phyloP scores from a whole-genome alignment of 163 green algal genomes.

The Prototheca wickerhamii region DNA sequence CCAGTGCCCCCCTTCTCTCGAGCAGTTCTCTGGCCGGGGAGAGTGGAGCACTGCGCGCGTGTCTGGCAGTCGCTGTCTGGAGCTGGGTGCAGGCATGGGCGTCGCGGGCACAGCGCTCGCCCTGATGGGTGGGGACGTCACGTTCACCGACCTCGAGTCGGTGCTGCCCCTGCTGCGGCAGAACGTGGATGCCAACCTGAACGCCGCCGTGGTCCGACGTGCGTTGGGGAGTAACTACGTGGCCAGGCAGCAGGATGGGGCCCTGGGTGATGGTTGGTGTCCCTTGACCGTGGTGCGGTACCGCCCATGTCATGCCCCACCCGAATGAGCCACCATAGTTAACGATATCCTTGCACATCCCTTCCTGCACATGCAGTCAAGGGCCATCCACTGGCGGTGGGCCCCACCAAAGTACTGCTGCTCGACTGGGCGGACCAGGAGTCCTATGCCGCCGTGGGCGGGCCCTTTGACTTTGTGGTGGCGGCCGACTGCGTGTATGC shows the following conservation, averaged over 20 bases:
- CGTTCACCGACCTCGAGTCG: conserved; percentile 30
- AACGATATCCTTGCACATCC: too few species aligned
- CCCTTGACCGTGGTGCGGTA: too few species aligned
- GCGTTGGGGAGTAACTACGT: neutral
- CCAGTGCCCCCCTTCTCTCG: too few species aligned
- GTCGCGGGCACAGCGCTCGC: conserved; percentile 61
- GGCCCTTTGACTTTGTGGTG: conserved; percentile 73
- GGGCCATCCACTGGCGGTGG: too few species aligned
- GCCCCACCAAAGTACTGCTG: conserved; percentile 4
- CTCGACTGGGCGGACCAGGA: conserved; percentile 21
- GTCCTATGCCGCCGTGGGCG: conserved; percentile 17
- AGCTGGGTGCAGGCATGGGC: conserved; percentile 65
- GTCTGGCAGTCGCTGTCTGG: conserved; percentile 46
- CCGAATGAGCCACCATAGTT: too few species aligned
- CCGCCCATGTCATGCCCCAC: neutral
- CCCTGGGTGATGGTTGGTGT: too few species aligned
- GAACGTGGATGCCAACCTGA: conserved; percentile 37
- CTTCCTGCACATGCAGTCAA: too few species aligned
- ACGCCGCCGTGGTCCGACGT: conserved; percentile 8
- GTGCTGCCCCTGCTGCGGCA: conserved; percentile 35
- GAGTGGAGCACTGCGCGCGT: conserved; percentile 61
- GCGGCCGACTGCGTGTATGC: conserved; percentile 85
- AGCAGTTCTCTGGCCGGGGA: conserved; percentile 17
- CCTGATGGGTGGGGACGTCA: conserved; percentile 52
- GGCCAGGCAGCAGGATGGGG: too few species aligned